Percentiles rank a stretch among this genome's conserved stretches.
Evolutionary conservation across 2,329 filamentous ascomycete species (phyloP).

Genomic region (Pseudogymnoascus sp.): DNA sequence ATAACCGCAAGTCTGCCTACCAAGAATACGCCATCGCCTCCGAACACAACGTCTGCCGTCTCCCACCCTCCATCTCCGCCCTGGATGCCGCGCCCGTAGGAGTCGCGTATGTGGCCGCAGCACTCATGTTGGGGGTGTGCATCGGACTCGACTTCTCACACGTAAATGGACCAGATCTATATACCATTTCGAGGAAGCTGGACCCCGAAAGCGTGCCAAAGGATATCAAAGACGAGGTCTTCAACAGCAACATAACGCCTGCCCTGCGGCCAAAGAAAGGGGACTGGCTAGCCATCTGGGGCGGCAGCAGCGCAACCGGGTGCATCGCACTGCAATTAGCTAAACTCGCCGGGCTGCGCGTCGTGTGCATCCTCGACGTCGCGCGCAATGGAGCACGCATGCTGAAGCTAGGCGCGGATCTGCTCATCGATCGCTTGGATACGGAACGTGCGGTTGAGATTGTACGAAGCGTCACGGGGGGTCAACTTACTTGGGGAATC

Average conservation of each 20-base stretch:
- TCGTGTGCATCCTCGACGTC: constrained; percentile 61
- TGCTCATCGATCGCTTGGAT: constrained; percentile 64
- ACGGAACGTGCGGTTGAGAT: constrained; percentile 59
- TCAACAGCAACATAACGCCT: constrained; percentile 43
- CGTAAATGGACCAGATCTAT: constrained; percentile 51
- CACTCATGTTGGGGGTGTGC: constrained; percentile 60
- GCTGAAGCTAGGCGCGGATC: constrained; percentile 47
- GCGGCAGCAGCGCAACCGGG: constrained; percentile 63
- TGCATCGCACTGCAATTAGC: constrained; percentile 63
- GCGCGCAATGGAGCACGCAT: constrained; percentile 59
- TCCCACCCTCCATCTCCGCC: constrained; percentile 21
- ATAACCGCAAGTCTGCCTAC: constrained; percentile 28
- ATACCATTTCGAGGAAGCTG: constrained; percentile 43
- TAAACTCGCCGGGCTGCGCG: constrained; percentile 56
- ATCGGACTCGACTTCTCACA: constrained; percentile 59
- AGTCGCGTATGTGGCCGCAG: constrained; percentile 51
- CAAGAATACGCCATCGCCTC: constrained; percentile 47
- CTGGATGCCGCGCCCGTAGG: constrained; percentile 26
- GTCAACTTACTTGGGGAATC: constrained; percentile 58
- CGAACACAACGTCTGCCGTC: constrained; percentile 27
- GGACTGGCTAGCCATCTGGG: constrained; percentile 71
- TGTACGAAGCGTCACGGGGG: constrained; percentile 51
- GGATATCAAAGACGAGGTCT: constrained; percentile 59
- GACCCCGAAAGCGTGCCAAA: constrained; percentile 44
- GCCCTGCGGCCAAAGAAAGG: constrained; percentile 51